Base-by-base conservation (phyloP, 345 rosid species). In the Rhodomyrtus tomentosa region DNA sequence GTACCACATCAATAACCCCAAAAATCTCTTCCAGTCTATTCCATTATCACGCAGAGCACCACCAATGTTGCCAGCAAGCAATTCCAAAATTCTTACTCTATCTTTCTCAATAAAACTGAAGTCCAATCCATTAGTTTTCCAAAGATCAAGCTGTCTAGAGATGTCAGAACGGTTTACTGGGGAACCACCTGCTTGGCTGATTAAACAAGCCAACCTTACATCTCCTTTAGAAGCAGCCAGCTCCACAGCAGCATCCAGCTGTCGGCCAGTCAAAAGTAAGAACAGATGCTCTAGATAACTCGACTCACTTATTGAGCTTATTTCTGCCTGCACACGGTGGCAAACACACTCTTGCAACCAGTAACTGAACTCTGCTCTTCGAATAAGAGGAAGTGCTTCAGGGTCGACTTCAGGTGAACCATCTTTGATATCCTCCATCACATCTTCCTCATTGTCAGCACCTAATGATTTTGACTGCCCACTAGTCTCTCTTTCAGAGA, bases 1-100 rank as follows among this genome's bases (percentile, higher is more conserved):
- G 93, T 95, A 95, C 99, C 99, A 97, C 98, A 97, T 97, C 85
- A 97, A 89, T 88, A 95, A 82, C 72, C 99, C 99, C 82, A 97
- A 91, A 89, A 95, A 95, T 90, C 99, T 93, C 93, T 94, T 96
- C 98, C 99, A 96, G 89, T 95, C 99, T 87, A 95, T 93, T 87
- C 89, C 87, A 84, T 86, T 83, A 90, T 87, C 93, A 81, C 87
- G 85, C 88, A 94, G 85, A 21, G 96, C 93, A 87, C 90, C 91
- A 86, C 88, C 94, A 86, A 97, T 93, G 87, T 95, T 91, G 82
- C 99, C 98, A 82, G 98, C 92, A 88, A 97, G 99, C 92, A 97
- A 91, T 91, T 95, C 99, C 88, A 92, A 95, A 82, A 95, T 91
- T 91, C 90, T 92, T 58, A 93, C 81, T 84, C 99, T 91, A 38